phyloP scores from a whole-genome alignment of 1,284 basidiomycete genomes.

The Tylopilus sp. region DNA sequence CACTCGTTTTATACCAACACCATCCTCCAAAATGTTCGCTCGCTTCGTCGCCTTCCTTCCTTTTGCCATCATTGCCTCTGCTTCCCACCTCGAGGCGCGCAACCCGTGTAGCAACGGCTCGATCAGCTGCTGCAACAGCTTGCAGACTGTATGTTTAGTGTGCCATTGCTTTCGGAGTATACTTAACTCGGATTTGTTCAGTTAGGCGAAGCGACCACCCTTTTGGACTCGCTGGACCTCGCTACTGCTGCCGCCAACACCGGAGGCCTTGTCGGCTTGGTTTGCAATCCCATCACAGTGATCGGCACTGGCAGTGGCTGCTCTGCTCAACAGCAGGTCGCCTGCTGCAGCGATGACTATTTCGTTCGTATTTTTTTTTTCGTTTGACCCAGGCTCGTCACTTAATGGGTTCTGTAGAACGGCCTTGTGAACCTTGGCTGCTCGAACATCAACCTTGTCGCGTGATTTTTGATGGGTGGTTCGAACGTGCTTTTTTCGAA shows the following conservation, averaged over 20 bases:
- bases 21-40: slow-evolving; percentile 11
- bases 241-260: neutral
- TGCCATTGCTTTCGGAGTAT: too few relatives aligned
- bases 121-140: slow-evolving; percentile 10
- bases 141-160: slow-evolving; percentile 1
- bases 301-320: slow-evolving; percentile 10
- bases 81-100: slow-evolving; percentile 8
- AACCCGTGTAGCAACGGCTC: slow-evolving; percentile 8
- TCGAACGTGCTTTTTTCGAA: neutral
- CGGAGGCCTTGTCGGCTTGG: slow-evolving; percentile 11
- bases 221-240: neutral
- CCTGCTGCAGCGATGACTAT: slow-evolving; percentile 15
- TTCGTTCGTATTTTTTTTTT: slow-evolving; percentile 3
- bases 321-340: slow-evolving; percentile 5
- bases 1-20: neutral
- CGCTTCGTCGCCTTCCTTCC: slow-evolving; percentile 16
- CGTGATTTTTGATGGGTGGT: slow-evolving; percentile 9
- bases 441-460: slow-evolving; percentile 6
- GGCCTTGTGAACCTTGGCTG: slow-evolving; percentile 21
- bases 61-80: slow-evolving; percentile 13
- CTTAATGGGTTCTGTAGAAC: slow-evolving; percentile 5
- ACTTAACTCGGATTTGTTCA: neutral
- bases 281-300: slow-evolving; percentile 7
- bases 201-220: neutral
- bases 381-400: neutral